phyloP scores from a whole-genome alignment of 164 flowering plant genomes.

The Kingdonia uniflora region DNA sequence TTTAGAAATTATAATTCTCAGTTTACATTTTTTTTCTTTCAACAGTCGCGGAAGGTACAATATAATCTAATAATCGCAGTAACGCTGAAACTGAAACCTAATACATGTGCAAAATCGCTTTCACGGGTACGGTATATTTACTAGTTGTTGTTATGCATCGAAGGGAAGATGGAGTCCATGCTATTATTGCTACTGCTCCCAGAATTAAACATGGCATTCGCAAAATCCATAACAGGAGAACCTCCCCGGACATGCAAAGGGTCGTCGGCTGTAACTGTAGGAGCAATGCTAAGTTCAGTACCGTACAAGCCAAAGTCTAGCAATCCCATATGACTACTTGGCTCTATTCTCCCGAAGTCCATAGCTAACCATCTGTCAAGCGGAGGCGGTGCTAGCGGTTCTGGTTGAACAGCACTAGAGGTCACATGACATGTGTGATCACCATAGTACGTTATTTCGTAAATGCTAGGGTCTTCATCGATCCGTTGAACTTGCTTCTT shows the following conservation, averaged over 20 bases:
- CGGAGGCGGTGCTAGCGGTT: not conserved
- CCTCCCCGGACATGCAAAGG: no score
- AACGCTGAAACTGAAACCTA: no score
- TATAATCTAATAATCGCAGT: no score
- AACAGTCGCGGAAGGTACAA: no score
- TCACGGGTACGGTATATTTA: no score
- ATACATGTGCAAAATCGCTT: no score
- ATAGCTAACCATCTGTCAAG: not conserved
- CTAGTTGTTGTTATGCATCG: conserved; percentile 21
- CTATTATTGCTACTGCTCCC: conserved; percentile 48
- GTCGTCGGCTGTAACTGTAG: no score
- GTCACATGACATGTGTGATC: conserved; percentile 60
- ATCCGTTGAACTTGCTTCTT: conserved; percentile 81
- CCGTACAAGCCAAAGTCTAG: not conserved
- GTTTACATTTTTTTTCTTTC: no score
- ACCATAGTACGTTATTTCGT: conserved; percentile 50
- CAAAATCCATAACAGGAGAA: conserved; percentile 37
- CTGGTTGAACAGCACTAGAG: conserved; percentile 37
- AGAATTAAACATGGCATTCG: conserved; percentile 60
- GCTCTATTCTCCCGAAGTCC: not conserved
- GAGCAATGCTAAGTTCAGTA: conserved; percentile 14
- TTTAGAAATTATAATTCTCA: no score
- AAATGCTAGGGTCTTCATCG: conserved; percentile 51
- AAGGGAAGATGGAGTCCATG: conserved; percentile 62
- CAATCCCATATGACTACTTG: not conserved